A percentile compares a stretch with the other conserved stretches of the same genome.
phyloP scores from a whole-genome alignment of 2,329 filamentous ascomycete genomes.

The Phaeosphaeriaceae sp. region DNA sequence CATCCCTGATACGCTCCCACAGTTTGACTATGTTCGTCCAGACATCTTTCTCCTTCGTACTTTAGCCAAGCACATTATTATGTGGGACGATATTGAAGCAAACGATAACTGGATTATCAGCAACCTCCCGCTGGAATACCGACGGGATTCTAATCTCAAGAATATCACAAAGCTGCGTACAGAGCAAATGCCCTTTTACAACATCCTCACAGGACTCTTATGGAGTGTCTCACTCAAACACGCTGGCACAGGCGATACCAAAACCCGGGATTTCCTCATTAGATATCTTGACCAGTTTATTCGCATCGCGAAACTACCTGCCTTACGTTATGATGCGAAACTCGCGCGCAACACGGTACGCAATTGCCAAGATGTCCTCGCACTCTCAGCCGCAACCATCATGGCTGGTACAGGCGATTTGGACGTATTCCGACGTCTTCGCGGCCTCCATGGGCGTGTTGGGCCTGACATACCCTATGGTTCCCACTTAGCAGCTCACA shows the following conservation, averaged over 20 bases:
- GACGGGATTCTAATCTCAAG: constrained; percentile 65
- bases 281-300: constrained; percentile 88
- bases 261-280: constrained; percentile 81
- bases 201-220: constrained; percentile 87
- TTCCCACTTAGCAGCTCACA: constrained; percentile 89
- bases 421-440: constrained; percentile 79
- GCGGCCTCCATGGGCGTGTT: constrained; percentile 85
- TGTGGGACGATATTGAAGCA: constrained; percentile 85
- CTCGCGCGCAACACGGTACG: constrained; percentile 81
- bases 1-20: constrained; percentile 84
- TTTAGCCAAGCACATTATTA: constrained; percentile 85
- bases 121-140: constrained; percentile 76
- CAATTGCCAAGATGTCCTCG: constrained; percentile 89
- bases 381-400: constrained; percentile 81
- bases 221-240: constrained; percentile 64
- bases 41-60: constrained; percentile 92
- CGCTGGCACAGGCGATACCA: constrained; percentile 60
- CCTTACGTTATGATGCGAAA: constrained; percentile 77
- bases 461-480: constrained; percentile 87
- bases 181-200: constrained; percentile 88
- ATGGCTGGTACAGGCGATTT: constrained; percentile 97
- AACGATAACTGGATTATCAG: constrained; percentile 75
- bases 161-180: constrained; percentile 70
- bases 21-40: constrained; percentile 94
- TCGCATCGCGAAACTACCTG: constrained; percentile 71